A percentile compares a stretch with the other conserved stretches of the same genome.
Evolutionary conservation across 2,329 filamentous ascomycete species (phyloP).

Genomic region (Sarocladiaceae sp.): DNA sequence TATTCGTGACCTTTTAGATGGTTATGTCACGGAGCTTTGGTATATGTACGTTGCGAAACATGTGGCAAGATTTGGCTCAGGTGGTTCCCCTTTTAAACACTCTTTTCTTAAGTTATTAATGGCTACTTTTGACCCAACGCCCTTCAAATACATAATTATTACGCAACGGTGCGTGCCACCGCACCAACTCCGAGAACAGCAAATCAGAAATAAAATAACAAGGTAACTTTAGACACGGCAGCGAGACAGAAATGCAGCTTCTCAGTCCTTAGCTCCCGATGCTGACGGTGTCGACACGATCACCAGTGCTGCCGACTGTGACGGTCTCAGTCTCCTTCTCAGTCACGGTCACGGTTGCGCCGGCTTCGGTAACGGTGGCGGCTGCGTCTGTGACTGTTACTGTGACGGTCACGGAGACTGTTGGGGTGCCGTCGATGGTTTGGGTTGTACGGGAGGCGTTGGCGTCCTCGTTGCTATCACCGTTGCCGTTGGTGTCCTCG

Average conservation of each 20-base stretch:
- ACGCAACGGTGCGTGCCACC: not conserved
- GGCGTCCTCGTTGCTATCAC: not conserved
- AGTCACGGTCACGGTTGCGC: slow-evolving; percentile 20
- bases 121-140: not conserved
- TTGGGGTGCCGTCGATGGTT: slow-evolving; percentile 25
- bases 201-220: not conserved
- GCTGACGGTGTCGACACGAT: slow-evolving; percentile 8
- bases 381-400: slow-evolving; percentile 28
- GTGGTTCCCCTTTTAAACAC: not conserved
- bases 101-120: not conserved
- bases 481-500: slow-evolving; percentile 11
- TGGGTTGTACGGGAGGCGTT: slow-evolving; percentile 19
- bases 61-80: no score
- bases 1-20: no score
- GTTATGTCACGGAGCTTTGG: no score
- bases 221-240: no score
- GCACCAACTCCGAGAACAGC: not conserved
- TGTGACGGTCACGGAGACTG: slow-evolving; percentile 31
- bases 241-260: no score
- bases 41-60: no score
- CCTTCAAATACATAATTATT: not conserved
- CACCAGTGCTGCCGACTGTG: slow-evolving; percentile 18
- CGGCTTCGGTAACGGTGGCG: slow-evolving; percentile 16
- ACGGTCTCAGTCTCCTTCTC: slow-evolving; percentile 24
- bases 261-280: not conserved